phyloP scores from a whole-genome alignment of 2,329 filamentous ascomycete genomes.

The Calonectria leucothoes region DNA sequence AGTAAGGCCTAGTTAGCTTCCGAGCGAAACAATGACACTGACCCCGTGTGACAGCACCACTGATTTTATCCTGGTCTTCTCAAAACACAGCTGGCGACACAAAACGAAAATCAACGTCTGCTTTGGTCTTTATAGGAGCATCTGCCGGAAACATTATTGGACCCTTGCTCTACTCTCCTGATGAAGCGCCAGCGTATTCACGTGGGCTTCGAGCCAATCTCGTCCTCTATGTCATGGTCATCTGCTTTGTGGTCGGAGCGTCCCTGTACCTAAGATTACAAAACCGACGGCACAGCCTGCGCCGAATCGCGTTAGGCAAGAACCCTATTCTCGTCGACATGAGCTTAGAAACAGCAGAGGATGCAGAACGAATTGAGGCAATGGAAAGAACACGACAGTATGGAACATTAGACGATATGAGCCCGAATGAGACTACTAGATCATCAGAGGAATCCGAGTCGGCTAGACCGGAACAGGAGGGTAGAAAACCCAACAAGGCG shows the following conservation, averaged over 20 bases:
- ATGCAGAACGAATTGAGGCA: conserved; percentile 51
- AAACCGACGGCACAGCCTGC: conserved; percentile 66
- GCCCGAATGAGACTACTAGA: conserved; percentile 13
- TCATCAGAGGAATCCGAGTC: conserved; percentile 23
- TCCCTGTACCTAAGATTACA: conserved; percentile 62
- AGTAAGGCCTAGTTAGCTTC: conserved; percentile 47
- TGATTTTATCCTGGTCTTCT: conserved; percentile 71
- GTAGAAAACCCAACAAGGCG: conserved; percentile 38
- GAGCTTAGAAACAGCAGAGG: conserved; percentile 65
- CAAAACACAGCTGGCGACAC: conserved; percentile 77
- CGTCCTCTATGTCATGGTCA: conserved; percentile 69
- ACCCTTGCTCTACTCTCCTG: conserved; percentile 71
- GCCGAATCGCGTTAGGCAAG: conserved; percentile 69
- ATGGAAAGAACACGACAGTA: conserved; percentile 37
- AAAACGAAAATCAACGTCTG: conserved; percentile 75
- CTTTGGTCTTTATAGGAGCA: conserved; percentile 73
- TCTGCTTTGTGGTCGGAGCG: conserved; percentile 58
- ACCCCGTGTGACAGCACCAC: conserved; percentile 52
- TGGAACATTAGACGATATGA: conserved; percentile 6
- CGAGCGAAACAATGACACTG: conserved; percentile 36
- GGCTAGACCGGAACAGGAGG: conserved; percentile 14
- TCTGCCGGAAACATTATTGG: conserved; percentile 76
- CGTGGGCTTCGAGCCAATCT: conserved; percentile 71
- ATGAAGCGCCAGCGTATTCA: conserved; percentile 52
- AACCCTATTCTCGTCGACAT: conserved; percentile 67